Evolutionary conservation across 129 eudicot species (phyloP).

Genomic region (Oenanthe sinensis): DNA sequence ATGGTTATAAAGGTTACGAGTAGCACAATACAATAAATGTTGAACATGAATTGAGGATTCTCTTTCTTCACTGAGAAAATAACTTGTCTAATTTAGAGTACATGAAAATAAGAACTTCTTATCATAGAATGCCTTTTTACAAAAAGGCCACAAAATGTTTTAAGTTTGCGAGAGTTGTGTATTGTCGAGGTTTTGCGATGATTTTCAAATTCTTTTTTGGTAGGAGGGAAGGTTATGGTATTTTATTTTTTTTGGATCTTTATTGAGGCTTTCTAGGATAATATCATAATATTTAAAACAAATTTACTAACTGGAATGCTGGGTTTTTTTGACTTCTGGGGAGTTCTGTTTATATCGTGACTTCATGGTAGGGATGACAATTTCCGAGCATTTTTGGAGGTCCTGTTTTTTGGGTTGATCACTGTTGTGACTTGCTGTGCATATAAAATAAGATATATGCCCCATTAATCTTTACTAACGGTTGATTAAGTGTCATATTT

Average conservation of each 20-base stretch:
- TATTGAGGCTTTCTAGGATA: not conserved
- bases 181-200: not conserved
- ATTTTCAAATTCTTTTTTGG: not conserved
- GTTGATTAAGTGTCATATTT: conserved; percentile 13
- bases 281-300: not conserved
- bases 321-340: not conserved
- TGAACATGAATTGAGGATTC: not conserved
- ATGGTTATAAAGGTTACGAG: not conserved
- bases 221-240: not conserved
- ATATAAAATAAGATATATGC: not conserved
- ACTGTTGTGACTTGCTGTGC: not conserved
- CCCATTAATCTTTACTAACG: not conserved
- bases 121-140: not conserved
- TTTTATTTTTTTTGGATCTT: not conserved
- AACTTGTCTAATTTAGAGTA: not conserved
- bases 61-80: not conserved
- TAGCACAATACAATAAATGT: not conserved
- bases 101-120: not conserved
- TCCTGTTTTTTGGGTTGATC: not conserved
- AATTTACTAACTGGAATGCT: not conserved
- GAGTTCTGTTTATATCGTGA: not conserved
- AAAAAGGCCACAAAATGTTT: not conserved
- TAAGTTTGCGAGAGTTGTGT: not conserved
- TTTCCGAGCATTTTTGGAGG: not conserved
- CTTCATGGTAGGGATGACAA: not conserved